Base-by-base conservation (phyloP, 2,329 filamentous ascomycete species). In the Acrocalymma vagum region DNA sequence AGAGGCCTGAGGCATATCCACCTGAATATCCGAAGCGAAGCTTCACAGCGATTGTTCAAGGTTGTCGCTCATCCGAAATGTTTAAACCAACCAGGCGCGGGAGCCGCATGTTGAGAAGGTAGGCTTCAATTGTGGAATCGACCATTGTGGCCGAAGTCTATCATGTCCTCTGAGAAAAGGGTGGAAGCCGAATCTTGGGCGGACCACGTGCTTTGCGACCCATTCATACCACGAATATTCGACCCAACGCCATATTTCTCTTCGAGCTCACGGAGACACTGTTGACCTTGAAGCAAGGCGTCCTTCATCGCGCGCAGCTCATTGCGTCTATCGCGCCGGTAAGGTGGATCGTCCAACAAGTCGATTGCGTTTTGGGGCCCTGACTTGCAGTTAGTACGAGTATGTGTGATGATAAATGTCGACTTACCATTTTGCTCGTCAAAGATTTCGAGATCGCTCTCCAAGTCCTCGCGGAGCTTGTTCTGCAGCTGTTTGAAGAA, bases 401-500 rank as follows among this genome's bases (percentile, higher is more conserved):
- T 22, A 17, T 0, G 29, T 24, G 9, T 26, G 17, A 11, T 20
- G 9, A 10, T 10, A 15, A n/a, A 22, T 13, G 11, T 28, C 5
- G 9, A 33, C 60, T 25, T 45, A 59, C 61, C 60, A 17, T 61
- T 38, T 1, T 45, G 18, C 1, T 43, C 50, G 6, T 60, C 53
- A 9, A 44, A 38, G 8, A 66, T 53, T 0, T 53, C 50, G 0
- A 69, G 53, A 1, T 52, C 45, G 2, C 40, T 46, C 11, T 54
- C 51, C 3, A 71, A 45, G 25, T 69, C 58, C 3, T 60, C 52
- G 6, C 48, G 47, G 1, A 69, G 42, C 9, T 53, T 42, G 0
- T 25, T 42, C 2, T 53, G 47, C 0, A 70, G 44, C 11, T 48
- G 38, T 21, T 58, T 57, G 47, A 65, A 67, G 22, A 73, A 51